A percentile compares a stretch with the other conserved stretches of the same genome.
Conservation (phyloP, 176 grass and related monocot genomes). For the Tillandsia leiboldiana region DNA sequence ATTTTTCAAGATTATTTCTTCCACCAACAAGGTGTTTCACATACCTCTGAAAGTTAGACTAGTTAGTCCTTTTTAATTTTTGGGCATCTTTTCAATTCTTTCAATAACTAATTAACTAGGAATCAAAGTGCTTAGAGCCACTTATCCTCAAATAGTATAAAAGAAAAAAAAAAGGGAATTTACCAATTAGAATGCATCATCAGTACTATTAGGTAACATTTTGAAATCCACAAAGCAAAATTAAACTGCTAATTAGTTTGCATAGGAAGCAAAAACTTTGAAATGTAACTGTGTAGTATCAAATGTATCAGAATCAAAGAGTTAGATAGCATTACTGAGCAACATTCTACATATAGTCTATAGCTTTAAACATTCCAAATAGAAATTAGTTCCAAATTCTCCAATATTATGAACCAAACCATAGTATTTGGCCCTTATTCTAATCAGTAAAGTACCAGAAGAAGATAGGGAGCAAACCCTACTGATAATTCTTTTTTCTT, state of each 20-base stretch:
- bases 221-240: neutral
- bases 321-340: neutral
- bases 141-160: too few relatives aligned
- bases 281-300: neutral
- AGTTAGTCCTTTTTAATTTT: too few relatives aligned
- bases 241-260: neutral
- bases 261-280: neutral
- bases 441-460: neutral
- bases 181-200: neutral
- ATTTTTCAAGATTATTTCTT: too few relatives aligned
- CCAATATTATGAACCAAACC: neutral
- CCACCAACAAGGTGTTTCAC: too few relatives aligned
- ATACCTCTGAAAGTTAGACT: too few relatives aligned
- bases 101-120: too few relatives aligned
- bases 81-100: too few relatives aligned
- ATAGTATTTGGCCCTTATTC: conserved; percentile 1
- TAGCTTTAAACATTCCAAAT: too few relatives aligned
- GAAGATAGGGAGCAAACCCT: neutral
- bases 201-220: neutral
- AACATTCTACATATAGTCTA: too few relatives aligned
- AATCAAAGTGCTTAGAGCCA: too few relatives aligned
- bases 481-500: neutral
- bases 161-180: too few relatives aligned
- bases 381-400: neutral
- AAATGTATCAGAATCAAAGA: neutral